Percentiles rank a stretch among this genome's conserved stretches.
phyloP scores from a whole-genome alignment of 169 alveolate genomes.

The Eimeria maxima region DNA sequence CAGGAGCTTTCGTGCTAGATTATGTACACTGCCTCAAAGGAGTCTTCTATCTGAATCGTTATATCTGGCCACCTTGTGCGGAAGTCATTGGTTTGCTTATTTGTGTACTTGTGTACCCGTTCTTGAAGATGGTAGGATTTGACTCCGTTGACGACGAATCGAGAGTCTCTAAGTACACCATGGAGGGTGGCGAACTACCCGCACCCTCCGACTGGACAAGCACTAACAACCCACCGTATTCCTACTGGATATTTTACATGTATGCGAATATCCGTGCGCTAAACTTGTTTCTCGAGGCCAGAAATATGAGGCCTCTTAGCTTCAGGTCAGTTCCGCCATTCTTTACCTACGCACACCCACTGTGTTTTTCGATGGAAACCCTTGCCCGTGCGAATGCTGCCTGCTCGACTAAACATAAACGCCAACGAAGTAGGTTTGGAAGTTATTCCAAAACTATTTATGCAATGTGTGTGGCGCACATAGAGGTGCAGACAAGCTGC shows the following conservation, averaged over 20 bases:
- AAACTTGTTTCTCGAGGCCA: slow-evolving; percentile 90
- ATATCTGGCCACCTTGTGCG: background rate
- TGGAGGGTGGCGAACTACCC: slow-evolving; percentile 91
- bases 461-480: background rate
- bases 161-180: slow-evolving; percentile 88
- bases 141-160: slow-evolving; percentile 87
- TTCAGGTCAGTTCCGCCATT: slow-evolving; percentile 85
- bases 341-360: background rate
- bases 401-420: background rate
- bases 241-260: slow-evolving; percentile 95
- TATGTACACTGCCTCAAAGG: background rate
- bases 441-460: background rate
- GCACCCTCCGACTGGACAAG: slow-evolving; percentile 91
- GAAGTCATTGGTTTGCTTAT: background rate
- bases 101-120: slow-evolving; percentile 49
- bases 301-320: slow-evolving; percentile 91
- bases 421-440: background rate
- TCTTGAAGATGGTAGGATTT: slow-evolving; percentile 81
- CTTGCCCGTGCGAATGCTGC: background rate
- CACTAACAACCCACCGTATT: slow-evolving; percentile 94
- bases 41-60: background rate
- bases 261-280: slow-evolving; percentile 93
- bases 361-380: background rate
- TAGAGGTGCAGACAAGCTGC: background rate
- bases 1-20: background rate